Evolutionary conservation across 2,329 filamentous ascomycete genomes (phyloP).

Genomic region (Acarospora socialis): DNA sequence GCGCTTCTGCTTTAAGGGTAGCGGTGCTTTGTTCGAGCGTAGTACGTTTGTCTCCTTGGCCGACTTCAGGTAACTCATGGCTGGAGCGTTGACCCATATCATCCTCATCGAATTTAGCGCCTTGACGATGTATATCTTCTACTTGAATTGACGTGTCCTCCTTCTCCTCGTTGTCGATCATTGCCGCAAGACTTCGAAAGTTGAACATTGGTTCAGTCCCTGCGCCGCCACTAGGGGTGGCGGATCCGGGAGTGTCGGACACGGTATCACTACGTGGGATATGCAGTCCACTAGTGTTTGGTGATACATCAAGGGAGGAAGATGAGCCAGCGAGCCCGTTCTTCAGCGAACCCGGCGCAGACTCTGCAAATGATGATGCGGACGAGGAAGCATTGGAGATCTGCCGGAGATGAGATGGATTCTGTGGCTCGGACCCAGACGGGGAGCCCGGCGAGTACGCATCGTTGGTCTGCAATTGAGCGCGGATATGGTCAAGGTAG

Average conservation of each 20-base stretch:
- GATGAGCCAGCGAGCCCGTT: conserved; percentile 25
- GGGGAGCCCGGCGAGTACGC: conserved; percentile 28
- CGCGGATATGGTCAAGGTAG: conserved; percentile 22
- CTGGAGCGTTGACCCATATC: conserved; percentile 2
- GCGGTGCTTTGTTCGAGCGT: too few species aligned
- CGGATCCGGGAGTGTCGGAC: conserved; percentile 30
- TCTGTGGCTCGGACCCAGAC: conserved; percentile 36
- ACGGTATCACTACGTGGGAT: conserved; percentile 32
- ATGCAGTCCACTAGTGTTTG: conserved; percentile 42
- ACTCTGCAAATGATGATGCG: conserved; percentile 62
- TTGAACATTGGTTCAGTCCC: conserved; percentile 74
- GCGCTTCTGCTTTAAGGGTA: too few species aligned
- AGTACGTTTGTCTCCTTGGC: too few species aligned
- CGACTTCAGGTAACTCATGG: too few species aligned
- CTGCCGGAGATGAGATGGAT: conserved; percentile 60
- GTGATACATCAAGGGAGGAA: conserved; percentile 33
- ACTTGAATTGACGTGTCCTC: conserved; percentile 7
- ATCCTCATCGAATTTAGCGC: too few species aligned
- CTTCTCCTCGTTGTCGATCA: conserved; percentile 56
- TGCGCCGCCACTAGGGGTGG: conserved; percentile 35
- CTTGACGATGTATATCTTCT: not conserved
- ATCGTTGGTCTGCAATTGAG: conserved; percentile 12
- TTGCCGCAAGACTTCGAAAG: conserved; percentile 72
- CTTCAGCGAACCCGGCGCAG: conserved; percentile 35
- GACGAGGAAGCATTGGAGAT: conserved; percentile 79